Evolutionary conservation across 192 early-diverging fungal species (phyloP), one percentile per base, ranked within the genome.

Genomic region (Backusella psychrophila): DNA sequence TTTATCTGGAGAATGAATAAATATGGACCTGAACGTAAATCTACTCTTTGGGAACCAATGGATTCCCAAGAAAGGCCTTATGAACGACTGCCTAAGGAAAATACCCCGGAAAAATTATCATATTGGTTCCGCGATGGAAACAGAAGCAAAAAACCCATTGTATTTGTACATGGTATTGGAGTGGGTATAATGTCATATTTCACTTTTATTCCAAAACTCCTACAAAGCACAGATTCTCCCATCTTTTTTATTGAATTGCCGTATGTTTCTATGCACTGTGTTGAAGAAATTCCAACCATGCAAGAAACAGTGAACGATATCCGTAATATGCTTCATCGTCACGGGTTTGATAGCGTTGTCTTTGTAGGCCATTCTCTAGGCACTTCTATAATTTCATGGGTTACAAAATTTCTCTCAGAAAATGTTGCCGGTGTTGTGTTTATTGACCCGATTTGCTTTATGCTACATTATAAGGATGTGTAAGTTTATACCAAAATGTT

Each of bases 341-440:
- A 91, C 49, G 83, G 78, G 7, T 88, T 84, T 68, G 46, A 79
- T 6, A 81, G 86, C 31, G 92, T 90, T 8, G 80, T 79, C 0
- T 93, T 93, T 75, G 82, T 93, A 39, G 91, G 83, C 2, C 93
- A 94, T 77, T 88, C 86, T 29, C 83, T 94, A 6, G 91, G 91
- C 9, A 90, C 89, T 7, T 86, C 84, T 44, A 83, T 90, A 9
- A 80, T 87, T 56, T 65, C 84, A 33, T 92, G 91, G 87, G 74
- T 88, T 35, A 67, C 87, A n/a, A 87, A 90, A 65, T 78, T 90
- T 42, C 75, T 87, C 0, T 74, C 81, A 23, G 85, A 87, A 35
- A 72, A 74, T 33, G 79, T 89, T 23, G 81, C 80, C 1, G 87
- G 90, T 17, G 72, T 90, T 21, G 78, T 93, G 7, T 81, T 94